These are phyloP conservation scores for Ceratopteris richardii DNA, from an alignment of 75 land plant genomes.

Conservation along the genomic window DNA sequence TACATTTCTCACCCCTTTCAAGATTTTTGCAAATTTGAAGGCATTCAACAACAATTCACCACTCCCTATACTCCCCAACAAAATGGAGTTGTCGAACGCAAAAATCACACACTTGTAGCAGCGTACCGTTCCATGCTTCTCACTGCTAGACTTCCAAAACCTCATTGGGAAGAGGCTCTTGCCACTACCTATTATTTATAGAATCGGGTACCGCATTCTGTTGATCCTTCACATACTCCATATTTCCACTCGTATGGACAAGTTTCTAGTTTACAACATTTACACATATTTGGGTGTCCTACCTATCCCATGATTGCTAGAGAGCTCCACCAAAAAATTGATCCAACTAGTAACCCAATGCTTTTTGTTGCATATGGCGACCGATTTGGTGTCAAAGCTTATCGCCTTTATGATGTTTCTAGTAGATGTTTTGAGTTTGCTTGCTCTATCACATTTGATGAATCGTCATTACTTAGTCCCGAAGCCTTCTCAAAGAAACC, in stretches of 20 bases:
- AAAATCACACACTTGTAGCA: slow-evolving; percentile 13
- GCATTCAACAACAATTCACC: slow-evolving; percentile 7
- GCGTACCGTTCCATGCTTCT: slow-evolving; percentile 17
- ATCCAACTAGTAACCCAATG: slow-evolving; percentile 1
- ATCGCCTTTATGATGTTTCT: not conserved
- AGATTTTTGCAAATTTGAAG: slow-evolving; percentile 6
- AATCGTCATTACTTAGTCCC: not conserved
- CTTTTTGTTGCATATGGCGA: slow-evolving; percentile 12
- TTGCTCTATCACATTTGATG: not conserved
- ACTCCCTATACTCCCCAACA: slow-evolving; percentile 15
- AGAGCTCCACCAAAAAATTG: slow-evolving; percentile 2
- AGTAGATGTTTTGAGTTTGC: not conserved
- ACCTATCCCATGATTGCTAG: not conserved
- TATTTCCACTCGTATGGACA: slow-evolving; percentile 3
- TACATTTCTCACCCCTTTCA: slow-evolving; percentile 7
- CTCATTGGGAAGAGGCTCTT: slow-evolving; percentile 17
- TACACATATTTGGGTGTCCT: not conserved
- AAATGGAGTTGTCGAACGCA: slow-evolving; percentile 18
- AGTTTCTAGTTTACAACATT: not conserved
- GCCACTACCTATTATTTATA: slow-evolving; percentile 3
- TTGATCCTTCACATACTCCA: not conserved
- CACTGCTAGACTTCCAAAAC: slow-evolving; percentile 6
- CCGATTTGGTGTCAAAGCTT: not conserved
- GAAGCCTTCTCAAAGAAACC: not conserved
- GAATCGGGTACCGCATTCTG: slow-evolving; percentile 8